Conservation (phyloP, 805 yeast genomes). For the Hanseniaspora taiwanica region DNA sequence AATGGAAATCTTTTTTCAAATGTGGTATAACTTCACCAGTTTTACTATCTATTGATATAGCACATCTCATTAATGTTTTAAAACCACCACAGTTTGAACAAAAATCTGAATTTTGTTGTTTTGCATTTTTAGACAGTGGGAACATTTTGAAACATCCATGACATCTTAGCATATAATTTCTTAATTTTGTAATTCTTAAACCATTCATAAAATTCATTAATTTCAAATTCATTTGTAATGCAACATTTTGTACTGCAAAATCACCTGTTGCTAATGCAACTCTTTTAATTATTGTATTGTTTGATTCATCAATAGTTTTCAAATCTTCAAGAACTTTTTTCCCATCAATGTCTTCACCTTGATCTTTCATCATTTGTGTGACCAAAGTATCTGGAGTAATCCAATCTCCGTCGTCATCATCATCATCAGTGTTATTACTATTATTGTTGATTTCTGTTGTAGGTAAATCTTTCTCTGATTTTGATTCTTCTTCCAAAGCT, state of each 20-base stretch:
- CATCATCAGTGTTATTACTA: constrained; percentile 26
- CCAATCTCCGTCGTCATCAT: constrained; percentile 82
- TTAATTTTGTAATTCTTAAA: constrained; percentile 65
- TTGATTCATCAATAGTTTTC: constrained; percentile 49
- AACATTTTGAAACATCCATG: constrained; percentile 87
- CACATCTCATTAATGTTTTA: constrained; percentile 75
- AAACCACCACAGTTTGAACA: constrained; percentile 91
- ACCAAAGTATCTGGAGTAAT: constrained; percentile 77
- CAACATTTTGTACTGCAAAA: constrained; percentile 93
- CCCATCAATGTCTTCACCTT: constrained; percentile 38
- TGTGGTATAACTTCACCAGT: constrained; percentile 82
- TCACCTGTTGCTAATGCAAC: constrained; percentile 90
- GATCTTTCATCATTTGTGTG: constrained; percentile 57
- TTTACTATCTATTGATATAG: constrained; percentile 66
- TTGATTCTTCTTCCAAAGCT: constrained; percentile 1
- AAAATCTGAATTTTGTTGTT: constrained; percentile 27
- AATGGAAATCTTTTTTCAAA: constrained; percentile 80
- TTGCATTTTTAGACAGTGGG: constrained; percentile 63
- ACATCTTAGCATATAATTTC: constrained; percentile 91
- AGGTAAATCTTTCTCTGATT: constrained; percentile 1
- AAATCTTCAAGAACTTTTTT: constrained; percentile 13
- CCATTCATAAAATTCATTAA: constrained; percentile 80
- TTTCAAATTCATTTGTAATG: constrained; percentile 80
- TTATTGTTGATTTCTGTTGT: neutral
- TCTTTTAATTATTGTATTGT: too few species aligned